A percentile compares a stretch with the other conserved stretches of the same genome.
Evolutionary conservation across 2,329 filamentous ascomycete genomes (phyloP).

Genomic region (Xylaria hypoxylon): DNA sequence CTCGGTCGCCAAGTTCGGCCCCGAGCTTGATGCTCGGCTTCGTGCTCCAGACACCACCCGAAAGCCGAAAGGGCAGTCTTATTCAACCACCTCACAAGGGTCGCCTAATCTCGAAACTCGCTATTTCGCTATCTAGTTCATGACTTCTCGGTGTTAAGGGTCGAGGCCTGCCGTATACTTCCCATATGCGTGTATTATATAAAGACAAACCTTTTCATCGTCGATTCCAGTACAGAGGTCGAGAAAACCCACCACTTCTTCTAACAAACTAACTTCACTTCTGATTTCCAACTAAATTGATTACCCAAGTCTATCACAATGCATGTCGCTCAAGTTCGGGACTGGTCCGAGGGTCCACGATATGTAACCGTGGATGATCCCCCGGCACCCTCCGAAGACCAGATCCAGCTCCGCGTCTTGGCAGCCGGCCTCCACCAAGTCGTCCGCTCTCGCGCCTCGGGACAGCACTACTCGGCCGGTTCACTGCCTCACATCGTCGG

Average conservation of each 20-base stretch:
- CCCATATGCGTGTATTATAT: not conserved
- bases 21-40: slow-evolving; percentile 5
- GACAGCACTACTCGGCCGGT: slow-evolving; percentile 65
- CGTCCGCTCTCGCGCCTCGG: slow-evolving; percentile 64
- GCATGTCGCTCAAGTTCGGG: slow-evolving; percentile 47
- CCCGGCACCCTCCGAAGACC: slow-evolving; percentile 52
- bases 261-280: not conserved
- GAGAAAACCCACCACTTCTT: not conserved
- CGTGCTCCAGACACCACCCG: too few species aligned
- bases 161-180: too few species aligned
- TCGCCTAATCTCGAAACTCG: not conserved
- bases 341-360: slow-evolving; percentile 48
- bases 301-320: slow-evolving; percentile 29
- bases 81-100: not conserved
- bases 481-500: slow-evolving; percentile 64
- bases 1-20: not conserved
- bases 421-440: slow-evolving; percentile 65
- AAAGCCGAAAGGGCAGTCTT: too few species aligned
- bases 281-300: not conserved
- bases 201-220: not conserved
- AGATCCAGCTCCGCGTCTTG: slow-evolving; percentile 63
- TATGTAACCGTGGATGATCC: slow-evolving; percentile 52
- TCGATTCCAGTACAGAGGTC: not conserved
- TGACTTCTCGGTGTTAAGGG: not conserved
- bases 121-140: not conserved